A percentile compares a stretch with the other conserved stretches of the same genome.
These are phyloP conservation scores for Naganishia sp. DNA, from an alignment of 1,284 basidiomycete genomes.

Conservation along the genomic window DNA sequence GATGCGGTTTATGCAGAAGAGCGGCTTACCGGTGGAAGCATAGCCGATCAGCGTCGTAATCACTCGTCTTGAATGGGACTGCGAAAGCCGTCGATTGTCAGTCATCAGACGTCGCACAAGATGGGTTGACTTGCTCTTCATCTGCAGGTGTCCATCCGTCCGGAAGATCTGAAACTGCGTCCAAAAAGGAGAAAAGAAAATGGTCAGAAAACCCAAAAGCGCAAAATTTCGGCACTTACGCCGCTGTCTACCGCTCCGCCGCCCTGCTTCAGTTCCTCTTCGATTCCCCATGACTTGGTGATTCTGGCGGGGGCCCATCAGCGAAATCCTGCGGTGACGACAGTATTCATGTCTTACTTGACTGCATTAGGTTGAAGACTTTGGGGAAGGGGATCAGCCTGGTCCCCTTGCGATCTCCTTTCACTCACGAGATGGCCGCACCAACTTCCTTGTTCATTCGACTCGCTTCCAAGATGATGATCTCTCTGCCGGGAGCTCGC, in stretches of 20 bases:
- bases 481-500: conserved; percentile 8
- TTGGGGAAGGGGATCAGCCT: neutral
- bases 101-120: neutral
- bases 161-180: conserved; percentile 11
- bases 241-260: conserved; percentile 15
- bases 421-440: conserved; percentile 28
- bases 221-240: neutral
- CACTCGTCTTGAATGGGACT: conserved; percentile 27
- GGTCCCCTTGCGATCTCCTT: neutral
- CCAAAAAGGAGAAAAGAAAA: no score
- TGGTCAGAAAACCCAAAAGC: no score
- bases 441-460: conserved; percentile 29
- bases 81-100: neutral
- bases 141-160: conserved; percentile 10
- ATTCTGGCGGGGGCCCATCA: neutral
- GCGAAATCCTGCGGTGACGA: neutral
- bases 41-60: conserved; percentile 17
- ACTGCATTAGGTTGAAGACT: conserved; percentile 29
- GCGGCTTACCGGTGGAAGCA: conserved; percentile 10
- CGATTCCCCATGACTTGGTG: conserved; percentile 10
- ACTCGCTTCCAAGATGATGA: conserved; percentile 18
- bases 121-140: conserved; percentile 8
- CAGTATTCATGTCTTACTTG: neutral
- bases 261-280: conserved; percentile 8
- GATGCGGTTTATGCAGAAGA: neutral